These are phyloP conservation scores for Wickerhamiella hasegawae DNA, from an alignment of 805 yeast species.

Conservation along the genomic window DNA sequence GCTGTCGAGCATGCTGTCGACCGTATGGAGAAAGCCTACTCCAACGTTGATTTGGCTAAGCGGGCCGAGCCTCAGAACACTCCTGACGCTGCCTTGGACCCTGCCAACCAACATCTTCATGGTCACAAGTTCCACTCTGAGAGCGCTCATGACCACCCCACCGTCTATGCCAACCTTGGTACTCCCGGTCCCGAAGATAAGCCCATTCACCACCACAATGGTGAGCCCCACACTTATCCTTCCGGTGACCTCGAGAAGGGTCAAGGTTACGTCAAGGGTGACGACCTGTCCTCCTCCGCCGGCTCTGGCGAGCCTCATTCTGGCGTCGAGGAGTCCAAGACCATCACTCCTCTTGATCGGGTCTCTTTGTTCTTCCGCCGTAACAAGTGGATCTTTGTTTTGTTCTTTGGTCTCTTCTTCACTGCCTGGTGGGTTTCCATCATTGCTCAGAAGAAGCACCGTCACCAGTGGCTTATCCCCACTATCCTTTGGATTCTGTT, in stretches of 20 bases:
- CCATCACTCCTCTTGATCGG: constrained; percentile 1
- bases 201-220: constrained; percentile 6
- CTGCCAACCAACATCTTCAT: constrained; percentile 20
- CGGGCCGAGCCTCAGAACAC: constrained; percentile 9
- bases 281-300: constrained; percentile 5
- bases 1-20: too few species aligned
- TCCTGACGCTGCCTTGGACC: constrained; percentile 21
- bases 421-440: constrained; percentile 46
- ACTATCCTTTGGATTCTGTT: constrained; percentile 36
- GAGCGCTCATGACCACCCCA: constrained; percentile 15
- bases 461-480: constrained; percentile 42
- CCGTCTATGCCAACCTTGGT: constrained; percentile 10
- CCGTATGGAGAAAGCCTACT: constrained; percentile 5
- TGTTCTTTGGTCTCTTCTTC: constrained; percentile 26
- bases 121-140: constrained; percentile 17
- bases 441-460: constrained; percentile 31
- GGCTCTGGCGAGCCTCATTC: constrained; percentile 2
- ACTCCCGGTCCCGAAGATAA: constrained; percentile 10
- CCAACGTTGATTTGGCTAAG: constrained; percentile 10
- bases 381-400: constrained; percentile 16
- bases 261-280: constrained; percentile 7
- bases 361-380: constrained; percentile 5
- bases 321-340: constrained; percentile 4
- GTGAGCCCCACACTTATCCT: constrained; percentile 5
- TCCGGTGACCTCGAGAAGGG: constrained; percentile 6